A percentile compares a stretch with the other conserved stretches of the same genome.
Evolutionary conservation across 192 early-diverging fungal genomes (phyloP).

Genomic region (Phycomyces blakesleeanus): DNA sequence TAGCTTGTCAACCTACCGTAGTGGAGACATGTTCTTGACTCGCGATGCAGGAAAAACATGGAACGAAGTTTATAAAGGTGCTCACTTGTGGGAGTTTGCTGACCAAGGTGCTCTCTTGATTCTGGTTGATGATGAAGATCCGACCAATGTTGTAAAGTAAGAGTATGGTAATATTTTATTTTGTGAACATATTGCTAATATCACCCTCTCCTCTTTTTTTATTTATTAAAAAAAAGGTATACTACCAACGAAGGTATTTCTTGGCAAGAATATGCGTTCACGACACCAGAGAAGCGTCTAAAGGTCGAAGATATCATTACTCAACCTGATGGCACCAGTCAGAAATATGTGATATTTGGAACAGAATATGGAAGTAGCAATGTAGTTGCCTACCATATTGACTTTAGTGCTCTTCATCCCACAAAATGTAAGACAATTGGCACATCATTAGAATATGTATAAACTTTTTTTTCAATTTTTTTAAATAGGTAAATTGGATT

Average conservation of each 20-base stretch:
- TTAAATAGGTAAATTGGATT: constrained; percentile 26
- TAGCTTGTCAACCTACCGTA: constrained; percentile 55
- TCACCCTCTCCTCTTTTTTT: no score
- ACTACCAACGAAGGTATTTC: constrained; percentile 77
- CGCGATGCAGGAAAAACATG: constrained; percentile 85
- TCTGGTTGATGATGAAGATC: constrained; percentile 78
- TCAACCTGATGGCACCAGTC: constrained; percentile 70
- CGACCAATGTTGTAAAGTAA: constrained; percentile 55
- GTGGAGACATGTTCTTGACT: constrained; percentile 84
- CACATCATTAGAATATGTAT: no score
- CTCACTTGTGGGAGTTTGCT: constrained; percentile 91
- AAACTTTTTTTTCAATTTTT: no score
- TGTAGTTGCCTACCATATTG: constrained; percentile 46
- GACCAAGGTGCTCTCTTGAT: constrained; percentile 89
- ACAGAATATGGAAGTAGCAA: constrained; percentile 34
- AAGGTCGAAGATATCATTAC: constrained; percentile 63
- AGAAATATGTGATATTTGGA: constrained; percentile 80
- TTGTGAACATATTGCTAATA: no score
- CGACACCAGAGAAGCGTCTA: constrained; percentile 39
- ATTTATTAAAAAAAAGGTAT: constrained; percentile 47
- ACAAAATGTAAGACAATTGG: constrained; percentile 34
- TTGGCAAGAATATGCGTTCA: constrained; percentile 54
- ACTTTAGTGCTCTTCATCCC: constrained; percentile 43
- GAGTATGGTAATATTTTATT: neutral
- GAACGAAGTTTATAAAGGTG: constrained; percentile 75